Conservation (phyloP, 1,284 basidiomycete genomes). For the Phylloboletellus chloephorus region DNA sequence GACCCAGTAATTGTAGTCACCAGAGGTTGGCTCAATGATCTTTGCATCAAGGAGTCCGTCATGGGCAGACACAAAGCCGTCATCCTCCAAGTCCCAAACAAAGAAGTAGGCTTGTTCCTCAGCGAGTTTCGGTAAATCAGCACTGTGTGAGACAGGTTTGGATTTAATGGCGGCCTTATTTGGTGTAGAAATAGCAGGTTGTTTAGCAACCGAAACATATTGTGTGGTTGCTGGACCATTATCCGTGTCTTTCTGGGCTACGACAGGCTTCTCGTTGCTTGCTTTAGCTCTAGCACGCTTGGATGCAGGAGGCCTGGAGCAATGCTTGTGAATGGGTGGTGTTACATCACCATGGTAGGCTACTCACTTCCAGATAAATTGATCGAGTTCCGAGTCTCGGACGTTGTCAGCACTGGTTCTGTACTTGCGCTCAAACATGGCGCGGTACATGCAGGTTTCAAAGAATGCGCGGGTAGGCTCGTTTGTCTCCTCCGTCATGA, state of each 20-base stretch:
- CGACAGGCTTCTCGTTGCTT: conserved; percentile 17
- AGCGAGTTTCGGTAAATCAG: conserved; percentile 34
- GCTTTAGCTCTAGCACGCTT: conserved; percentile 26
- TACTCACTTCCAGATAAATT: conserved; percentile 75
- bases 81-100: conserved; percentile 68
- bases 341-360: background rate
- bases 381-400: conserved; percentile 62
- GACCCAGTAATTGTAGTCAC: conserved; percentile 60
- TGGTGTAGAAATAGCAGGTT: conserved; percentile 11
- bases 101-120: conserved; percentile 53
- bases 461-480: conserved; percentile 83
- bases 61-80: conserved; percentile 55
- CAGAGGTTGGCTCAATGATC: conserved; percentile 52
- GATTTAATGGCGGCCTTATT: conserved; percentile 14
- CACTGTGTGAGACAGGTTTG: conserved; percentile 10
- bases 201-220: conserved; percentile 7
- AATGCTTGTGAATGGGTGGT: conserved; percentile 24
- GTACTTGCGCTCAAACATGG: conserved; percentile 92
- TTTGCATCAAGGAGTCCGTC: conserved; percentile 71
- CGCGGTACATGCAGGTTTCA: conserved; percentile 89
- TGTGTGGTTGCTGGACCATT: conserved; percentile 4
- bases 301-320: conserved; percentile 35
- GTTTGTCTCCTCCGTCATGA: conserved; percentile 69
- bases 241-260: conserved; percentile 17
- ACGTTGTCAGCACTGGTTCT: conserved; percentile 66